Evolutionary conservation across 805 yeast species (phyloP), one percentile per base, ranked within the genome.

Genomic region (Myxozyma melibiosi): DNA sequence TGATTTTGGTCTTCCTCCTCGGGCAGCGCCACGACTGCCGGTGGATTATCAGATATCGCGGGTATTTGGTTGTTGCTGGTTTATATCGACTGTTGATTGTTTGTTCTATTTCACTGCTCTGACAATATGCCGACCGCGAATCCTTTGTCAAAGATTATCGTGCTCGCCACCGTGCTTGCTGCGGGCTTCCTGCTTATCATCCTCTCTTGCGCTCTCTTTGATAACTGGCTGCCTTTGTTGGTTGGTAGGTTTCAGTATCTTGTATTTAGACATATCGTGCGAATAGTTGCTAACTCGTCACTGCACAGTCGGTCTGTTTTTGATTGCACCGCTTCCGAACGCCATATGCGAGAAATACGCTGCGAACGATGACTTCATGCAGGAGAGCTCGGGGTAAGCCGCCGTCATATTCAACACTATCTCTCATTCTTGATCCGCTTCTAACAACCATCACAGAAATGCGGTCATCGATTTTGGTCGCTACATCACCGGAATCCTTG

Each of bases 131-230:
- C 66, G 54, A 53, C 64, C 24, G 62, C 71, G 27, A 80, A 85
- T 61, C 95, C 96, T 34, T 74, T 90, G 61, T 86, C 88, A 55
- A 85, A 84, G 68, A 86, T 90, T 66, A 86, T 89, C 41, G 85
- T 86, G 14, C 81, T 89, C 18, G 82, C 94, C 14, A 78, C 84
- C 38, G 84, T 91, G 44, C 78, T 92, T 30, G 94, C 98, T 0
- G 79, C 90, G 64, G 99, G 99, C 4, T 92, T 92, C 67, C 80
- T 94, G 34, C 76, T 94, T 62, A 90, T 91, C 42, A 88, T 92
- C 25, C 77, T 94, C 33, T 90, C 96, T 44, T 90, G 96, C 51
- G 92, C 94, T 2, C 77, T 94, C 11, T 89, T 83, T 74, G 87
- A 88, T 46, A 90, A 90, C 71, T 94, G 97, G 95, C 83, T 86